A percentile compares a stretch with the other conserved stretches of the same genome.
phyloP scores from a whole-genome alignment of 768 basidiomycete genomes.

The Infundibulicybe gibba region DNA sequence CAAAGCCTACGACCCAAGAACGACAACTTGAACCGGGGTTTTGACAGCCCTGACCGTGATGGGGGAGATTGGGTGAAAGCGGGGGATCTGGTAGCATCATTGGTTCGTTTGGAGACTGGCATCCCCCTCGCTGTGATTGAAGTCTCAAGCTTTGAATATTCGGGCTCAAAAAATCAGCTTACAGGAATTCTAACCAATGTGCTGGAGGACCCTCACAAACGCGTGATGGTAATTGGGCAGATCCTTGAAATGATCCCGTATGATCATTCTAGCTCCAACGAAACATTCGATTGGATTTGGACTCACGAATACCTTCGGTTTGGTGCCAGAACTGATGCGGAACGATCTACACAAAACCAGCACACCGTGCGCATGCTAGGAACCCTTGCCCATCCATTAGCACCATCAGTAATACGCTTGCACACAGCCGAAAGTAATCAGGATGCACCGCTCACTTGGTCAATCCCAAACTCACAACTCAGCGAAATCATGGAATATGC shows the following conservation, averaged over 20 bases:
- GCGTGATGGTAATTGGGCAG: not conserved
- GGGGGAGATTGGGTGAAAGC: too few species aligned
- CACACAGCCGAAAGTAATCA: not conserved
- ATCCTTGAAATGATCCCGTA: not conserved
- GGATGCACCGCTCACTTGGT: not conserved
- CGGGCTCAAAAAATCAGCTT: too few species aligned
- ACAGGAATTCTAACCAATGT: too few species aligned
- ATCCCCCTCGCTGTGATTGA: too few species aligned
- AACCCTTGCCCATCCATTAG: not conserved
- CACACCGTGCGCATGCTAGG: not conserved
- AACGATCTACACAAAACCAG: not conserved
- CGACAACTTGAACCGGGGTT: too few species aligned
- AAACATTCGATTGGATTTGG: not conserved
- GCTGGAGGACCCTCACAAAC: not conserved
- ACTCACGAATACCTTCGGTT: not conserved
- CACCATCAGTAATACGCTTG: not conserved
- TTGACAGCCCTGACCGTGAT: too few species aligned
- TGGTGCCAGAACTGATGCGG: not conserved
- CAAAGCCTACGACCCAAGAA: too few species aligned
- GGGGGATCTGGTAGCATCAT: too few species aligned
- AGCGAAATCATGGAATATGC: not conserved
- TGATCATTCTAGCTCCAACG: not conserved
- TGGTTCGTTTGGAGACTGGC: too few species aligned
- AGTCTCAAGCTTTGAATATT: too few species aligned
- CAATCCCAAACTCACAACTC: not conserved